Evolutionary conservation across 1,284 basidiomycete species (phyloP).

Genomic region (Cutaneotrichosporon cyanovorans): DNA sequence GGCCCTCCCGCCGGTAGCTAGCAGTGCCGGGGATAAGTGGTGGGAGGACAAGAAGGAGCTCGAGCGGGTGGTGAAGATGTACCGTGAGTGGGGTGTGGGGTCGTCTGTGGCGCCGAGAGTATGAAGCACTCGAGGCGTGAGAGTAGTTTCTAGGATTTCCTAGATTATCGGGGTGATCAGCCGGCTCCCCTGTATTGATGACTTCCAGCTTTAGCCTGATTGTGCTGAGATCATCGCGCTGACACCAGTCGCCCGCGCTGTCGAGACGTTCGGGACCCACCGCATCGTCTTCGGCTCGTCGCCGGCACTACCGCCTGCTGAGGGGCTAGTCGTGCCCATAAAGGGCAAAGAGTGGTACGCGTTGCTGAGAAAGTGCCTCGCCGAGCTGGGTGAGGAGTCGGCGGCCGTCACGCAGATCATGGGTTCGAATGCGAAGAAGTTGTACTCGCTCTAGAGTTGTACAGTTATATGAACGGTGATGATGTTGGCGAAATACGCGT

Average conservation of each 20-base stretch:
- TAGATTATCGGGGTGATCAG: too few species aligned
- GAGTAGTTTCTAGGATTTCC: too few species aligned
- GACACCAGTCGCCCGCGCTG: constrained; percentile 46
- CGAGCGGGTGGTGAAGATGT: constrained; percentile 73
- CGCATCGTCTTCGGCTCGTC: constrained; percentile 55
- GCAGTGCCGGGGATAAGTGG: constrained; percentile 41
- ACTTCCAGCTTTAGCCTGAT: too few species aligned
- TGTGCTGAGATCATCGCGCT: too few species aligned
- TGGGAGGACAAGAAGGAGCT: constrained; percentile 64
- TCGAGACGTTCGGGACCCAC: constrained; percentile 58
- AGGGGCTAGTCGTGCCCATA: constrained; percentile 42
- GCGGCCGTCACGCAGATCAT: constrained; percentile 52
- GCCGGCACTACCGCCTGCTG: constrained; percentile 37
- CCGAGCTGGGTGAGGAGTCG: constrained; percentile 74
- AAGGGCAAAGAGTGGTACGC: constrained; percentile 66
- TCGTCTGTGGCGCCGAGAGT: too few species aligned
- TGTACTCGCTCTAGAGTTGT: constrained; percentile 1
- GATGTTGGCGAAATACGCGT: too few species aligned
- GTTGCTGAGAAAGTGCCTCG: constrained; percentile 65
- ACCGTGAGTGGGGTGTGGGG: constrained; percentile 55
- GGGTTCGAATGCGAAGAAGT: constrained; percentile 24
- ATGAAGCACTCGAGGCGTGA: too few species aligned
- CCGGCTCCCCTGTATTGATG: too few species aligned
- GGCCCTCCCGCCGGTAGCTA: constrained; percentile 62
- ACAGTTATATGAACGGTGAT: too few species aligned